These are phyloP conservation scores for Helianthus annuus DNA, from an alignment of 129 eudicot genomes.

Conservation along the genomic window HanXRQr2.0-SUNRISE NC_035436.2:188267879-188268378, in stretches of 20 bases:
- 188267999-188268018: constrained; percentile 87
- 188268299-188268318: not conserved
- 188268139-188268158: not conserved
- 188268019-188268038: constrained; percentile 75
- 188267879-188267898: not conserved
- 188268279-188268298: constrained; percentile 21
- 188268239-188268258: constrained; percentile 71
- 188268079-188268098: not conserved
- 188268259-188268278: constrained; percentile 86
- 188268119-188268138: not conserved
- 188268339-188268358: constrained; percentile 4
- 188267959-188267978: constrained; percentile 9
- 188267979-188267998: constrained; percentile 63
- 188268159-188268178: constrained; percentile 59
- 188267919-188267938: not conserved
- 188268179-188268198: constrained; percentile 95
- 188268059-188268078: constrained; percentile 75
- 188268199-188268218: constrained; percentile 65
- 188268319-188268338: not conserved
- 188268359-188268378: not conserved
- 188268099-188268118: not conserved
- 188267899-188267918: not conserved
- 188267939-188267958: not conserved
- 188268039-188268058: constrained; percentile 87
- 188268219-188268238: constrained; percentile 81